Conservation (phyloP, 495 filamentous ascomycete species). For the Penicillium roqueforti region DNA sequence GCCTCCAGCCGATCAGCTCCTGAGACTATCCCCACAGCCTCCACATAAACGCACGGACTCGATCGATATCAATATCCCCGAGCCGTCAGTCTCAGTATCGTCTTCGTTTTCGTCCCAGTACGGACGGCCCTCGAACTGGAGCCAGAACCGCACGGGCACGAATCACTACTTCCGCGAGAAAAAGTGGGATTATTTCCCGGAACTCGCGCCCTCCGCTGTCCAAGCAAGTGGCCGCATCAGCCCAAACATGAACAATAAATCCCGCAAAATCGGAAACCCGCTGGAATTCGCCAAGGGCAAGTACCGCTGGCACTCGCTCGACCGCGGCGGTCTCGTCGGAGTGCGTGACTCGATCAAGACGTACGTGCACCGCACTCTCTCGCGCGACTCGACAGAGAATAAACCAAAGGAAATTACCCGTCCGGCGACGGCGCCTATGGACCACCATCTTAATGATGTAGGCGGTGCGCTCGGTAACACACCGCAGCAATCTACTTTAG, state of each 20-base stretch:
- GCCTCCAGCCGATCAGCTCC: conserved; percentile 13
- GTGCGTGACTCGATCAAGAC: conserved; percentile 40
- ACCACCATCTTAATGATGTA: neutral
- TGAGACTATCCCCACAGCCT: conserved; percentile 12
- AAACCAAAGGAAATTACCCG: conserved; percentile 21
- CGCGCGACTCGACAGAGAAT: conserved; percentile 23
- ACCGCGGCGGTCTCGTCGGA: conserved; percentile 22
- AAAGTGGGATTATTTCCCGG: conserved; percentile 49
- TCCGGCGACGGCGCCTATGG: conserved; percentile 20
- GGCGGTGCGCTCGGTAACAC: neutral
- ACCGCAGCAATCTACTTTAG: neutral
- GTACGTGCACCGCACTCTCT: conserved; percentile 32
- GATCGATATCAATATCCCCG: conserved; percentile 2
- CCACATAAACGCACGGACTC: conserved; percentile 14
- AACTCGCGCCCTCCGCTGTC: conserved; percentile 33
- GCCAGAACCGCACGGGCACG: conserved; percentile 22
- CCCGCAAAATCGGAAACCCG: conserved; percentile 26
- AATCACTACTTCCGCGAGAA: conserved; percentile 49
- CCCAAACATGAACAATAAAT: conserved; percentile 7
- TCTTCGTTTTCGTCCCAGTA: conserved; percentile 27
- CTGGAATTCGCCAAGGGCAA: conserved; percentile 25
- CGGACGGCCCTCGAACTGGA: conserved; percentile 24
- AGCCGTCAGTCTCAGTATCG: neutral
- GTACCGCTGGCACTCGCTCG: conserved; percentile 24
- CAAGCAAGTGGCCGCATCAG: conserved; percentile 17